Evolutionary conservation across 2,329 filamentous ascomycete species (phyloP), one percentile per base, ranked within the genome.

Genomic region (Xylaria sp.): DNA sequence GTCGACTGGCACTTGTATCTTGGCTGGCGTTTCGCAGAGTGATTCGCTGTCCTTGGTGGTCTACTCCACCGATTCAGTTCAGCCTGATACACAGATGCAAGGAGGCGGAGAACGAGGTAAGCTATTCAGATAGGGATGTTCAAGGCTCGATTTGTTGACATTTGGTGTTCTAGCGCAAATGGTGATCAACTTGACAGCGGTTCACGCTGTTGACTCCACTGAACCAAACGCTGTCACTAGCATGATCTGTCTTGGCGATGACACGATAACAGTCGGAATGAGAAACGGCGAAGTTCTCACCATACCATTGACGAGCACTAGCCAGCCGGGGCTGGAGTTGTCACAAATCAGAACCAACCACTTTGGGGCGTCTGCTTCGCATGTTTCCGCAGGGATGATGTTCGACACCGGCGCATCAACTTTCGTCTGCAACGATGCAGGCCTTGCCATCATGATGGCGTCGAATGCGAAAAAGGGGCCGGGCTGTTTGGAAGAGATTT

Each of bases 231-330:
- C 79, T 1, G 69, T 82, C 18, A 82, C 78, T 7, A 82, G 78
- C 57, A 73, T 83, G 42, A 72, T 74, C 35, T 61, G 68, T 47
- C 65, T 76, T 6, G 66, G 68, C 2, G 69, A 74, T 55, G 63
- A 62, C 68, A 10, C 68, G 66, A 54, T 83, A 1, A 67, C 78
- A 3, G 67, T 76, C 7, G 83, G 83, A 7, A 83, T 80, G 30
- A 76, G 81, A 55, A 79, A 79, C 58, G 83, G 83, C 1, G 76
- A 81, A 42, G 68, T 84, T 1, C 68, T 82, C 34, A 80, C 74
- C 0, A 57, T 81, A 13, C 50, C 58, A 8, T 11, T 46, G 9
- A 62, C 70, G 4, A 50, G 63, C 23, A 44, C 56, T 11, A 35
- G 46, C 1, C 59, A 69, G 11, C 62, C 71, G 9, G 46, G 4